Evolutionary conservation across 768 basidiomycete species (phyloP).

Genomic region (Rhizopogon rudus): DNA sequence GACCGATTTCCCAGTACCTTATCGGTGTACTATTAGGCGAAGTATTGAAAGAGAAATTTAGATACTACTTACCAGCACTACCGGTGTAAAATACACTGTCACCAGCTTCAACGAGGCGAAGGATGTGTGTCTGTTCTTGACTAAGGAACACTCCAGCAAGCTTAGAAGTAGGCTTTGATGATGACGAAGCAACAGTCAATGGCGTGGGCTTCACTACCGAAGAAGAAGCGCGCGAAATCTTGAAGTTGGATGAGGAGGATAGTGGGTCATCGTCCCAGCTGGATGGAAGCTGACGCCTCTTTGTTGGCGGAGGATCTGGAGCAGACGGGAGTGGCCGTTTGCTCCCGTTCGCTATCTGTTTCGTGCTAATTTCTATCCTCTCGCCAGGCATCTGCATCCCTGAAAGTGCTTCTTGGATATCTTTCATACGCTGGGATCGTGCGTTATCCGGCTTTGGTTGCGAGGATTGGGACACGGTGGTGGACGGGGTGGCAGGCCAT

Average conservation of each 20-base stretch:
- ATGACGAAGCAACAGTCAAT: conserved; percentile 1
- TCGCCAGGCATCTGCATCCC: conserved; percentile 18
- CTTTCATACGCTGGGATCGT: conserved; percentile 41
- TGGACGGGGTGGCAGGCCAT: conserved; percentile 33
- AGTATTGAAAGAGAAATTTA: conserved; percentile 2
- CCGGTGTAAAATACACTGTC: conserved; percentile 93
- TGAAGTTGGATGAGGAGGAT: conserved; percentile 32
- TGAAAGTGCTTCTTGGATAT: conserved; percentile 47
- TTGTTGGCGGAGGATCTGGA: conserved; percentile 26
- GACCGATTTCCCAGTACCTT: conserved; percentile 97
- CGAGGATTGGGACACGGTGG: not conserved
- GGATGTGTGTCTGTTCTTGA: conserved; percentile 79
- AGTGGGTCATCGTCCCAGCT: conserved; percentile 39
- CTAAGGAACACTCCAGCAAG: conserved; percentile 59
- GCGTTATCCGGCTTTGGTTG: conserved; percentile 18
- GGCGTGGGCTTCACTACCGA: conserved; percentile 7
- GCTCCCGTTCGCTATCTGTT: conserved; percentile 19
- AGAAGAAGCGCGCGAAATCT: conserved; percentile 10
- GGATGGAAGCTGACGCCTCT: conserved; percentile 54
- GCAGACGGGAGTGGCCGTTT: conserved; percentile 28
- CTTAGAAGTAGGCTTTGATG: conserved; percentile 13
- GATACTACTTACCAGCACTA: conserved; percentile 71
- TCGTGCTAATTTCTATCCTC: conserved; percentile 9
- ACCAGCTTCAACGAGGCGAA: conserved; percentile 68
- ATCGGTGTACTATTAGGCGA: conserved; percentile 12